Conservation (phyloP, 1,284 basidiomycete species). For the Wallemia mellicola region DNA sequence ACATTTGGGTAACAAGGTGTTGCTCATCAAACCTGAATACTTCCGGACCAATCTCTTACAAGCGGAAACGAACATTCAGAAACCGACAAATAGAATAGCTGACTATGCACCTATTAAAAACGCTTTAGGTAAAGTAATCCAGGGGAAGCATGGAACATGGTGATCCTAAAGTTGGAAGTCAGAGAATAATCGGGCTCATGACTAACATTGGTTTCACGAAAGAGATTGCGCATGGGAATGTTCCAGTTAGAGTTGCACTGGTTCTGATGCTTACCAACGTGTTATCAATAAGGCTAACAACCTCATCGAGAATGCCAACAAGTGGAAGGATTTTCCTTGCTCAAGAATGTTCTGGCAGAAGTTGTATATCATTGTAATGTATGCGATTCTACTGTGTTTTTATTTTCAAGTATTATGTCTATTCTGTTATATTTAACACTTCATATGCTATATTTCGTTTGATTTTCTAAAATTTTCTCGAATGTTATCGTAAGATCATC, state of each 20-base stretch:
- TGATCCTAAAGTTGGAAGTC: not conserved
- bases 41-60: not conserved
- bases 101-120: not conserved
- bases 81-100: not conserved
- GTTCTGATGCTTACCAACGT: not conserved
- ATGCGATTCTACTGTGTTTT: too few species aligned
- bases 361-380: too few species aligned
- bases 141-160: not conserved
- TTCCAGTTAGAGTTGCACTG: not conserved
- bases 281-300: not conserved
- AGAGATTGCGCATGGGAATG: not conserved
- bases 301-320: not conserved
- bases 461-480: too few species aligned
- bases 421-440: too few species aligned
- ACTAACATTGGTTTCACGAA: not conserved
- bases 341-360: too few species aligned
- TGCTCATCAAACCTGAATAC: not conserved
- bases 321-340: not conserved
- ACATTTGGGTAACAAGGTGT: not conserved
- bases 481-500: too few species aligned
- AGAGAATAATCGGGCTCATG: not conserved
- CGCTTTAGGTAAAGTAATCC: not conserved
- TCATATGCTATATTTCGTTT: too few species aligned
- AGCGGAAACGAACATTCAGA: not conserved
- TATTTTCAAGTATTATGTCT: too few species aligned